A percentile compares a stretch with the other conserved stretches of the same genome.
Conservation (phyloP, 1,284 basidiomycete genomes). For the Heterobasidion occidentale region DNA sequence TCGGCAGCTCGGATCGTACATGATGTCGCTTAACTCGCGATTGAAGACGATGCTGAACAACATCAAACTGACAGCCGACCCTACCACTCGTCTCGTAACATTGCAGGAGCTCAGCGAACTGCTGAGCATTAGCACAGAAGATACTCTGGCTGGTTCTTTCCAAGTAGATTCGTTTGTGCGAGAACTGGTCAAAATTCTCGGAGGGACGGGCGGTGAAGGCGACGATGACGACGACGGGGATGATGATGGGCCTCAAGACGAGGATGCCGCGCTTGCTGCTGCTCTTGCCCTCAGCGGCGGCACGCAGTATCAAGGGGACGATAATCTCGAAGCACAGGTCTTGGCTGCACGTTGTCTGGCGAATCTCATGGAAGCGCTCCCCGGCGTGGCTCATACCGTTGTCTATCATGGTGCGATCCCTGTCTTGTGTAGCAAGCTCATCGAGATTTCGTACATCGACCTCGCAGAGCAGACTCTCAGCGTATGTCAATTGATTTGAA, state of each 20-base stretch:
- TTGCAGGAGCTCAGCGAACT: constrained; percentile 94
- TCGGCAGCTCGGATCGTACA: constrained; percentile 82
- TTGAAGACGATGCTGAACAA: constrained; percentile 87
- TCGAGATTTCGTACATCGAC: constrained; percentile 95
- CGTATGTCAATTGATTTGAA: constrained; percentile 41
- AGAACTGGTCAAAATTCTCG: constrained; percentile 89
- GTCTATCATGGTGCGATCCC: constrained; percentile 94
- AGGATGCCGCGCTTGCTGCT: constrained; percentile 52
- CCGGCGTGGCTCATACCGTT: constrained; percentile 89
- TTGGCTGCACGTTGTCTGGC: constrained; percentile 92
- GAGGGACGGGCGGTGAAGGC: constrained; percentile 69
- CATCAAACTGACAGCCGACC: constrained; percentile 77
- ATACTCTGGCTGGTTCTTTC: constrained; percentile 92
- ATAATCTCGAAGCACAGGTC: constrained; percentile 87
- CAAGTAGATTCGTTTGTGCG: constrained; percentile 88
- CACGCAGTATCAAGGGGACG: constrained; percentile 59
- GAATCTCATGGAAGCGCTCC: constrained; percentile 94
- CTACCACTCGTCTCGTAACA: constrained; percentile 79
- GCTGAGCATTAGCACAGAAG: constrained; percentile 94
- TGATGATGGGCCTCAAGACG: constrained; percentile 43
- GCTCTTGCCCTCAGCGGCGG: constrained; percentile 73
- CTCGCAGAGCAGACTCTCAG: constrained; percentile 93
- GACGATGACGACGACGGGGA: constrained; percentile 65
- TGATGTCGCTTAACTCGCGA: constrained; percentile 80
- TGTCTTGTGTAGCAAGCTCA: constrained; percentile 89